Evolutionary conservation across 768 basidiomycete species (phyloP), one percentile per base, ranked within the genome.

Genomic region (Auricularia cornea): DNA sequence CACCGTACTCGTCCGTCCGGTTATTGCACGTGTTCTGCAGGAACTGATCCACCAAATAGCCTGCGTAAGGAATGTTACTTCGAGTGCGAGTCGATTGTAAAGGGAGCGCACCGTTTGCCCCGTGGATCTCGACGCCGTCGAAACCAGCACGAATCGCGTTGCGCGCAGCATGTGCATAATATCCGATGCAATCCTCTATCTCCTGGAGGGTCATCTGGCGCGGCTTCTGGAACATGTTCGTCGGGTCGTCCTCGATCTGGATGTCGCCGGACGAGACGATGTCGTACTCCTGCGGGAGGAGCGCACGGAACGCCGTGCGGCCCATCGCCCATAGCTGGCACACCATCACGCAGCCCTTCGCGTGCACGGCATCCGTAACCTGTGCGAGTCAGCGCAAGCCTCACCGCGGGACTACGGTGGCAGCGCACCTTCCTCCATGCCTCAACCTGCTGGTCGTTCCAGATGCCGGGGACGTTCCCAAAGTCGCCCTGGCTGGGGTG

Each of bases 1-100:
- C 89, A 0, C 89, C 89, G 70, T 87, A 92, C 54, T 79, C 74
- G 70, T 90, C 88, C 10, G 80, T 83, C 20, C 87, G 79, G 3
- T 78, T 68, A 71, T 89, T 89, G 41, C 75, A 76, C 20, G 76
- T 69, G 31, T 80, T 75, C 67, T 87, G 83, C 11, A 85, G 64
- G 76, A 89, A 88, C 69, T 89, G 85, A 67, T 89, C 84, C 18
- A 79, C 61, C 10, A 86, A 63, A 65, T 75, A 79, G 1, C 81
- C 81, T 61, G 8, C 10, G n/a, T n/a, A 52, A 52, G 10, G 10
- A 28, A 52, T n/a, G 51, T 28, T 23, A 23, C 16, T 52, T 10
- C 8, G 10, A n/a, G n/a, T n/a, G n/a, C n/a, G n/a, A n/a, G n/a
- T n/a, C n/a, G n/a, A n/a, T n/a, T n/a, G n/a, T n/a, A n/a, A n/a